These are phyloP conservation scores for Phaeosphaeriaceae sp. DNA, from an alignment of 2,329 filamentous ascomycete genomes.

Conservation along the genomic window DNA sequence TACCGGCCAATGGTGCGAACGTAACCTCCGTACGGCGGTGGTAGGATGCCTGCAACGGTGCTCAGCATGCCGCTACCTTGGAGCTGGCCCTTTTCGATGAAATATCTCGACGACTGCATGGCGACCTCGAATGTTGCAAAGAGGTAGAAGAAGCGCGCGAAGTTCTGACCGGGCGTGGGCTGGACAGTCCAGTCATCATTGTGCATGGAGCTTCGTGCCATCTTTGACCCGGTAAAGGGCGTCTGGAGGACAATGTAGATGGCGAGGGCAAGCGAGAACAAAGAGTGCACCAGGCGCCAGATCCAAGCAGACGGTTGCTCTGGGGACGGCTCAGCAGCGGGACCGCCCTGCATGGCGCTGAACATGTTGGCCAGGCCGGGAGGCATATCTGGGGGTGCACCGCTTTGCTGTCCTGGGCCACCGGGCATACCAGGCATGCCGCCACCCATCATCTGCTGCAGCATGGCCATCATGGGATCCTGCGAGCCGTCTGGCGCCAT, in stretches of 20 bases:
- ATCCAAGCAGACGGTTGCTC: slow-evolving; percentile 58
- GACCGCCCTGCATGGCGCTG: slow-evolving; percentile 53
- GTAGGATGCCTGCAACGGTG: slow-evolving; percentile 69
- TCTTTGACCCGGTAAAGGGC: slow-evolving; percentile 71
- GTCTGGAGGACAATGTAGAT: slow-evolving; percentile 73
- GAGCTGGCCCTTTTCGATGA: slow-evolving; percentile 68
- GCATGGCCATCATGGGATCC: slow-evolving; percentile 77
- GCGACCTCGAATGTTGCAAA: slow-evolving; percentile 80
- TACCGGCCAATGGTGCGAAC: slow-evolving; percentile 69
- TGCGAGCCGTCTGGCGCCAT: slow-evolving; percentile 45
- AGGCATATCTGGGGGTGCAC: slow-evolving; percentile 42
- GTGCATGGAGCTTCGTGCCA: slow-evolving; percentile 56
- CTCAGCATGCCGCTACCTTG: slow-evolving; percentile 69
- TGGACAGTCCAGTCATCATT: slow-evolving; percentile 41
- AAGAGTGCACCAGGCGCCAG: slow-evolving; percentile 76
- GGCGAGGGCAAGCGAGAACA: slow-evolving; percentile 73
- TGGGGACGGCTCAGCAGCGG: slow-evolving; percentile 41
- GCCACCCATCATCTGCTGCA: slow-evolving; percentile 73
- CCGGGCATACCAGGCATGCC: slow-evolving; percentile 42
- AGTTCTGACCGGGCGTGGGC: slow-evolving; percentile 48
- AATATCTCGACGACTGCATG: slow-evolving; percentile 73
- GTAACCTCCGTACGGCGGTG: slow-evolving; percentile 68
- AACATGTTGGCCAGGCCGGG: slow-evolving; percentile 54
- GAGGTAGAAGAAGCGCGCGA: slow-evolving; percentile 74
- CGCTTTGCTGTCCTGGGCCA: slow-evolving; percentile 32